phyloP scores from a whole-genome alignment of 441 rosid genomes.

The Biscutella laevigata region DNA sequence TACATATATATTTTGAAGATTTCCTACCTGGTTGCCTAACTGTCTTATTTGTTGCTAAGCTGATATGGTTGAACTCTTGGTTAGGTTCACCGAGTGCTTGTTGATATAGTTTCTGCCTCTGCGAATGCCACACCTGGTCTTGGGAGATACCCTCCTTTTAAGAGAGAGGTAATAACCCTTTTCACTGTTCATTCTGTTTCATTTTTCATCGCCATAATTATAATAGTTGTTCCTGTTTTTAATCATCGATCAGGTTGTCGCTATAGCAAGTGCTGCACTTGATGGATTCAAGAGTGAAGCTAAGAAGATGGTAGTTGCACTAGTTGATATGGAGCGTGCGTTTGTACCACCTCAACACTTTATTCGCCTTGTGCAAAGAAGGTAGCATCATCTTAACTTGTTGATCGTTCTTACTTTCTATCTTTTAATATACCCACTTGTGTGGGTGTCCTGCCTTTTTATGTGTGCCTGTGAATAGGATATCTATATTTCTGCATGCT shows the following conservation, averaged over 20 bases:
- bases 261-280: constrained; percentile 59
- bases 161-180: constrained; percentile 50
- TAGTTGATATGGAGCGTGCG: constrained; percentile 79
- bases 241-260: constrained; percentile 37
- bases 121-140: constrained; percentile 70
- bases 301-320: constrained; percentile 62
- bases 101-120: constrained; percentile 61
- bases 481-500: background rate
- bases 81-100: constrained; percentile 63
- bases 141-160: constrained; percentile 76
- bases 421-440: background rate
- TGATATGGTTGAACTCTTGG: constrained; percentile 16
- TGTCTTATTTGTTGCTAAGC: constrained; percentile 2
- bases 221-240: background rate
- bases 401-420: background rate
- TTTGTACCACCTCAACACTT: constrained; percentile 80
- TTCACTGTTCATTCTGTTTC: background rate
- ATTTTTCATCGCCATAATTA: constrained; percentile 2
- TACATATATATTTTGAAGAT: background rate
- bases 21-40: constrained; percentile 5
- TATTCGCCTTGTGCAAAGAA: constrained; percentile 66
- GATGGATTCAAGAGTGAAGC: constrained; percentile 62
- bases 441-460: background rate
- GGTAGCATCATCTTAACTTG: constrained; percentile 31
- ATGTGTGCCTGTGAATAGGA: constrained; percentile 9